Evolutionary conservation across 306 rosid species (phyloP), one percentile per base, ranked within the genome.

Genomic region (Cicer judaicum): DNA sequence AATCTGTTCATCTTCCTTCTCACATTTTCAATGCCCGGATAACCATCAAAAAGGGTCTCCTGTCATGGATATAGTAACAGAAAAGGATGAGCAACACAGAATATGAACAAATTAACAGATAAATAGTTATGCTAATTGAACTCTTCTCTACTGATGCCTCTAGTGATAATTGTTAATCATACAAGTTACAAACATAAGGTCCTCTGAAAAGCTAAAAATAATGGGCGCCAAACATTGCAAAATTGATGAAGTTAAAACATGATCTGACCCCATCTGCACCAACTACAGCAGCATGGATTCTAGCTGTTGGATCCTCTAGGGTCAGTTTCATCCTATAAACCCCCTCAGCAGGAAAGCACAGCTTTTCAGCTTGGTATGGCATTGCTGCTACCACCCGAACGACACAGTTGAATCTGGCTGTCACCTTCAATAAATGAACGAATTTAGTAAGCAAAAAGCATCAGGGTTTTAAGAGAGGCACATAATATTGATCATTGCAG

Each of bases 301-400:
- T 88, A 15, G 94, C 86, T 0, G 98, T 90, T 48, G 96, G 80
- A 66, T 94, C 97, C 82, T 91, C 97, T 34, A 94, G 61, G 18
- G 88, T 87, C 62, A 94, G 76, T 75, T 81, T 85, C 64, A 91
- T 61, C 68, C 77, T 72, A 65, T 82, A 85, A 42, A 7, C 56
- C 52, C 7, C 56, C 52, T 87, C 90, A 50, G 2, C 7, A 57
- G 83, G 73, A 50, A 81, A 72, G 65, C 54, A 3, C 2, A 86
- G 40, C 29, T 78, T 79, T 77, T 67, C 59, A 18, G 91, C 83
- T 60, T 46, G 19, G 60, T 71, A 86, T 39, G 97, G 96, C 62
- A 41, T 21, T 47, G 64, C 78, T 2, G 92, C 85, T 57, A 91
- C 77, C 1, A 87, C 89, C 46, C 95, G 87, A 64, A 87, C 94